A percentile compares a stretch with the other conserved stretches of the same genome.
These are phyloP conservation scores for Backusella parvicylindrica DNA, from an alignment of 192 early-diverging fungal genomes.

Conservation along the genomic window DNA sequence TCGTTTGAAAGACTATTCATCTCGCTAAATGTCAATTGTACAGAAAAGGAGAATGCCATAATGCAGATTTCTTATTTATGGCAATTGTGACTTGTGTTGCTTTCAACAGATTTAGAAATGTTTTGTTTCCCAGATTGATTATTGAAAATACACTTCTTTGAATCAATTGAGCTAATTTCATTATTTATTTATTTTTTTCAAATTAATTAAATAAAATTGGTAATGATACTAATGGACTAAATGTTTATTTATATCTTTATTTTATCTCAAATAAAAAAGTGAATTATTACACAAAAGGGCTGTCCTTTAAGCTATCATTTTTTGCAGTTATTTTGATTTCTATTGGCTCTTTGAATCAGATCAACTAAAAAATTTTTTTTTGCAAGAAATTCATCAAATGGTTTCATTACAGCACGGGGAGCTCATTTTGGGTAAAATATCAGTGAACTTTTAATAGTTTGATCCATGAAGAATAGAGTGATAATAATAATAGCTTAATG, in stretches of 20 bases:
- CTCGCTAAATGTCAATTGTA: neutral
- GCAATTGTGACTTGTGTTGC: neutral
- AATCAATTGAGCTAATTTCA: neutral
- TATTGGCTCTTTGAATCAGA: neutral
- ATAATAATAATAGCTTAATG: too few relatives aligned
- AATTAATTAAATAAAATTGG: neutral
- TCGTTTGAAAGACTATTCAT: neutral
- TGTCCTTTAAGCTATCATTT: neutral
- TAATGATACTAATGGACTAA: neutral
- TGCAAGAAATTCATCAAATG: too few relatives aligned
- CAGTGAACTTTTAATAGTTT: too few relatives aligned
- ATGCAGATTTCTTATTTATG: constrained; percentile 1
- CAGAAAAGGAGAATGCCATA: neutral
- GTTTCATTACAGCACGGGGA: too few relatives aligned
- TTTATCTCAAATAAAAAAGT: too few relatives aligned
- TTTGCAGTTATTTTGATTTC: neutral
- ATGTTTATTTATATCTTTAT: too few relatives aligned
- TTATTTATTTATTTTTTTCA: too few relatives aligned
- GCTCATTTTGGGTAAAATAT: too few relatives aligned
- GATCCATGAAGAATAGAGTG: too few relatives aligned
- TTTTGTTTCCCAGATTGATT: neutral
- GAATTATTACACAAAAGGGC: neutral
- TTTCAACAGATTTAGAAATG: neutral
- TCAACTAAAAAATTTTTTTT: too few relatives aligned
- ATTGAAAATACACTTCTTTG: neutral